A percentile compares a stretch with the other conserved stretches of the same genome.
Conservation (phyloP, 208 protist species). For the Phytomonas sp. region DNA sequence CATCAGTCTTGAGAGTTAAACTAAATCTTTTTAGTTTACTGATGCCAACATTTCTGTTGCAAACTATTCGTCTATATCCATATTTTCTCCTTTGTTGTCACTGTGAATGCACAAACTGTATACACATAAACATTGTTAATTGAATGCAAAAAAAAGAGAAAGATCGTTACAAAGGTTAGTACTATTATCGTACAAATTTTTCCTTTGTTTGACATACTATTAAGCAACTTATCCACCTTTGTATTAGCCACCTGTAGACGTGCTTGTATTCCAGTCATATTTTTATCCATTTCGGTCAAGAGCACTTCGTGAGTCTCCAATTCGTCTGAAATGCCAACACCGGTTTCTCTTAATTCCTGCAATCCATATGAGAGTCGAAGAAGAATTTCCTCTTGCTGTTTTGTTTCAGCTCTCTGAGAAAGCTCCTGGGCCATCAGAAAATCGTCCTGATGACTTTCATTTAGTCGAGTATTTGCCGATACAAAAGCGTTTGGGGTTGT, state of each 20-base stretch:
- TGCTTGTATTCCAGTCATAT: constrained; percentile 55
- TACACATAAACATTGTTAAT: not conserved
- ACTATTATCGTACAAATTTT: constrained; percentile 74
- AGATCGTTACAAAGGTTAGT: constrained; percentile 41
- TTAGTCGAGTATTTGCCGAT: not conserved
- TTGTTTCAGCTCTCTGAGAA: constrained; percentile 48
- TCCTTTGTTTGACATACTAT: constrained; percentile 68
- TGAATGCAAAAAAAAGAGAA: constrained; percentile 39
- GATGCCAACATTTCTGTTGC: not conserved
- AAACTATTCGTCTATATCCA: not conserved
- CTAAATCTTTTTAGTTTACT: not conserved
- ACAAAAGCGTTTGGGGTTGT: constrained; percentile 5
- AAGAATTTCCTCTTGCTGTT: constrained; percentile 65
- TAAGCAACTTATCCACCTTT: constrained; percentile 80
- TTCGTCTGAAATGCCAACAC: constrained; percentile 72
- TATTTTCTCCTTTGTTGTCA: not conserved
- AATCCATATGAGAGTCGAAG: constrained; percentile 70
- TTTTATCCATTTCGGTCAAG: constrained; percentile 51
- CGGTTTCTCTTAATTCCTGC: constrained; percentile 67
- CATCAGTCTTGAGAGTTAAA: not conserved
- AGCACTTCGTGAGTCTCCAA: constrained; percentile 57
- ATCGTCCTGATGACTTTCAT: constrained; percentile 18
- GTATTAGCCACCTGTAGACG: constrained; percentile 60
- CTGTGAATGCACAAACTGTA: not conserved
- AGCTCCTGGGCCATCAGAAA: constrained; percentile 52